These are phyloP conservation scores for Pythium coloratum DNA, from an alignment of 352 stramenopile species.

Conservation along the genomic window DNA sequence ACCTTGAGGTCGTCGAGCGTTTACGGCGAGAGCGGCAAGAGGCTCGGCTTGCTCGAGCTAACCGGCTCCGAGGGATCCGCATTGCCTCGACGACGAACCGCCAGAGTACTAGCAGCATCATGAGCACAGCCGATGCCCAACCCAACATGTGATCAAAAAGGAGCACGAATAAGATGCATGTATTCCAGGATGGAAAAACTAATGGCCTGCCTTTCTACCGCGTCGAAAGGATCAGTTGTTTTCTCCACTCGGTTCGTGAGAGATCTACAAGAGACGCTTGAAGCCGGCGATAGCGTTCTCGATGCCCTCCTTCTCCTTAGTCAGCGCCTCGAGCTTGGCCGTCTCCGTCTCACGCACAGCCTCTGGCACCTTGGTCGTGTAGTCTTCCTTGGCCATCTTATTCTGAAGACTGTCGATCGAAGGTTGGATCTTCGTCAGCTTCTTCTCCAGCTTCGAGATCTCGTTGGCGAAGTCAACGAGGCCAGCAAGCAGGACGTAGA, in stretches of 20 bases:
- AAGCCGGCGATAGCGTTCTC: constrained; percentile 76
- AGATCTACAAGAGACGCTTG: constrained; percentile 64
- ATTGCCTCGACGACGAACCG: neutral
- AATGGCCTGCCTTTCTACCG: neutral
- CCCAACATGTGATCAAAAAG: neutral
- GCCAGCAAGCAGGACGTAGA: constrained; percentile 83
- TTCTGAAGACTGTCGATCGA: constrained; percentile 73
- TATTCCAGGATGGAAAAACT: neutral
- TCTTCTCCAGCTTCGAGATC: constrained; percentile 90
- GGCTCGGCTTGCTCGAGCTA: constrained; percentile 6
- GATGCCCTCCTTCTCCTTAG: constrained; percentile 83
- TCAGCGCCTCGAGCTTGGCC: constrained; percentile 73
- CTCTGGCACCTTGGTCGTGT: constrained; percentile 77
- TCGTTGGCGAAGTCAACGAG: constrained; percentile 90
- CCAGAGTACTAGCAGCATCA: neutral
- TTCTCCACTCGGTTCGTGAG: neutral
- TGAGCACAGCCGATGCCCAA: neutral
- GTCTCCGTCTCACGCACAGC: constrained; percentile 77
- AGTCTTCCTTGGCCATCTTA: constrained; percentile 83
- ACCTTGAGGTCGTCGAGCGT: constrained; percentile 39
- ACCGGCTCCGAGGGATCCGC: constrained; percentile 15
- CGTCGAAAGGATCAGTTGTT: too few species aligned
- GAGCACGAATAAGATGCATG: neutral
- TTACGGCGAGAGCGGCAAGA: constrained; percentile 40
- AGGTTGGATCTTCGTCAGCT: constrained; percentile 78